Evolutionary conservation across 768 basidiomycete species (phyloP), one percentile per base, ranked within the genome.

Genomic region (Termitomyces sp.): DNA sequence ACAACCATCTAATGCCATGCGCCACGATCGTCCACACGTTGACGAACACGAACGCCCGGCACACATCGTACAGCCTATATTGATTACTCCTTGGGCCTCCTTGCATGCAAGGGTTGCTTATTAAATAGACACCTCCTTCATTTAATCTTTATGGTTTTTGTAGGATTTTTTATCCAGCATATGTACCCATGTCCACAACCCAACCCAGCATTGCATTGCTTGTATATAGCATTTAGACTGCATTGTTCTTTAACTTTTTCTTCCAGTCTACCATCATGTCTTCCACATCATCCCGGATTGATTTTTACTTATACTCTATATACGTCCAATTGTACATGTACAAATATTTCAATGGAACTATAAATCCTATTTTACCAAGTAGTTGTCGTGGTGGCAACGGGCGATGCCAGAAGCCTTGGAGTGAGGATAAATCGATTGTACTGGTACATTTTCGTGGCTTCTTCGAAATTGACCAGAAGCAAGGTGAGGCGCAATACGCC

Each of bases 151-250:
- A 41, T 39, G 52, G 1, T 30, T 52, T 52, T 30, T 41, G 37
- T 15, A 53, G 52, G 51, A 41, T 20, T 50, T 18, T 9, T 47
- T 30, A 30, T 18, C 33, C 31, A 11, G 27, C 33, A 47, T 42
- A 31, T 42, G 20, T 39, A 33, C 24, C 53, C 20, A 47, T 39
- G n/a, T 50, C 22, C 15, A 18, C 39, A 45, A 22, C 57, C 52
- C n/a, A n/a, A n/a, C n/a, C 51, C 57, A 51, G 45, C 24, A 58
- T 44, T 53, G 42, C 44, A 58, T 53, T 51, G 31, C 49, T 45
- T 34, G 50, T 45, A 58, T 44, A 58, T 53, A 58, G 16, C 34
- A 45, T 36, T 58, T 58, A 58, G 57, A 58, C 34, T n/a, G 51
- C 57, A 58, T 58, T 33, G 9, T 11, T 46, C 41, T 16, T 31